phyloP scores from a whole-genome alignment of 768 basidiomycete species.

The Termitomyces sp. region DNA sequence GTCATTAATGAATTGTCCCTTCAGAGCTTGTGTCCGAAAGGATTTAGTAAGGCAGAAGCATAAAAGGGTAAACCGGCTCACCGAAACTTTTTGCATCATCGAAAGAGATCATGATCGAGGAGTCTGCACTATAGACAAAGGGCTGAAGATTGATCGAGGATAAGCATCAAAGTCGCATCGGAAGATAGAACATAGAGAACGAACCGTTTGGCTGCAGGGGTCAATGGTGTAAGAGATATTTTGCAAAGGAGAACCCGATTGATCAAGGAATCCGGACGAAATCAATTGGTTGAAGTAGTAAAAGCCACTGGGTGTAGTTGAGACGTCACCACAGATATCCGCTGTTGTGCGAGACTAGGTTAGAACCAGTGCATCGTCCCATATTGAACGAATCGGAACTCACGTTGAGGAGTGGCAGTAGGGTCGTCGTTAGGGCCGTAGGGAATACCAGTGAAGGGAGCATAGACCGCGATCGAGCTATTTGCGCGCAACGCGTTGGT shows the following conservation, averaged over 20 bases:
- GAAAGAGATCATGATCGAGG: slow-evolving; percentile 58
- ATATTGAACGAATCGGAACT: background rate
- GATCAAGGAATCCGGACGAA: slow-evolving; percentile 43
- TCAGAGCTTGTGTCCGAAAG: slow-evolving; percentile 29
- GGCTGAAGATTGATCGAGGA: slow-evolving; percentile 34
- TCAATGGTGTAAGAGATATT: slow-evolving; percentile 59
- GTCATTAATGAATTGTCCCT: slow-evolving; percentile 55
- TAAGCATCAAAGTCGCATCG: background rate
- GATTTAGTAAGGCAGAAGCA: background rate
- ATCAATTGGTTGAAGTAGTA: slow-evolving; percentile 64
- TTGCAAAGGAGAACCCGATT: slow-evolving; percentile 35
- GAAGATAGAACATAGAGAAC: slow-evolving; percentile 19
- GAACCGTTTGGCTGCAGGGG: slow-evolving; percentile 67
- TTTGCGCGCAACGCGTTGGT: slow-evolving; percentile 17
- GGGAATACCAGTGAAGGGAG: background rate
- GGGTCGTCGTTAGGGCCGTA: background rate
- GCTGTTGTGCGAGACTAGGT: background rate
- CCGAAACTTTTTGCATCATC: slow-evolving; percentile 61
- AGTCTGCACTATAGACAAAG: slow-evolving; percentile 54
- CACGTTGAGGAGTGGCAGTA: background rate
- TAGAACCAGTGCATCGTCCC: background rate
- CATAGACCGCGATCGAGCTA: background rate
- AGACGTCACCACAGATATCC: slow-evolving; percentile 42
- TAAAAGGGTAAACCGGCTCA: slow-evolving; percentile 6
- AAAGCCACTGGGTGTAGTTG: slow-evolving; percentile 34